phyloP scores from a whole-genome alignment of 2,329 filamentous ascomycete genomes.

The Penicillium sp. region DNA sequence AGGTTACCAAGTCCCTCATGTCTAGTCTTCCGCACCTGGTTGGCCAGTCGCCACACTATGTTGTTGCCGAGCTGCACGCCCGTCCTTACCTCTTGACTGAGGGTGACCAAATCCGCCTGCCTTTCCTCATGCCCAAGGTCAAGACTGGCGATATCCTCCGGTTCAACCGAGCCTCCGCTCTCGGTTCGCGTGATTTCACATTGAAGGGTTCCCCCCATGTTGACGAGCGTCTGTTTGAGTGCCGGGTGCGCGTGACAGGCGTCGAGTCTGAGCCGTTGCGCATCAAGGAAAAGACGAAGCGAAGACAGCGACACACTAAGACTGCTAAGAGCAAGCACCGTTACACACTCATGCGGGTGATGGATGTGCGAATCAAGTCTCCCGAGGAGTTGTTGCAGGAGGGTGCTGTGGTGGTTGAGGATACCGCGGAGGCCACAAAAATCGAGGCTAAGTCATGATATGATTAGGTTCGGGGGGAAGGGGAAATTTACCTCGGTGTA shows the following conservation, averaged over 20 bases:
- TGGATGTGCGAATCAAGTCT: slow-evolving; percentile 69
- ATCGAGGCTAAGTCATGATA: slow-evolving; percentile 27
- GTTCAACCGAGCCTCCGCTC: slow-evolving; percentile 75
- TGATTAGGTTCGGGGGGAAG: background rate
- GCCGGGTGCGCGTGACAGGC: slow-evolving; percentile 79
- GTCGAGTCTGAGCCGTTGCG: slow-evolving; percentile 77
- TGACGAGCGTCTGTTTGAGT: slow-evolving; percentile 80
- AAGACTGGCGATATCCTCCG: slow-evolving; percentile 80
- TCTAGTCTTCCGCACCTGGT: slow-evolving; percentile 45
- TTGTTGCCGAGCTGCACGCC: slow-evolving; percentile 48
- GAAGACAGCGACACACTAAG: slow-evolving; percentile 66
- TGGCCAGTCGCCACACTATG: slow-evolving; percentile 47
- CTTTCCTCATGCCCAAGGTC: slow-evolving; percentile 74
- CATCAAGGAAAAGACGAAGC: slow-evolving; percentile 77
- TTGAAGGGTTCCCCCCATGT: slow-evolving; percentile 78
- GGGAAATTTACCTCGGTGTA: background rate
- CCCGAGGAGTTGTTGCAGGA: slow-evolving; percentile 53
- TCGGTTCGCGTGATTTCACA: slow-evolving; percentile 89
- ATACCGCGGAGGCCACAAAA: slow-evolving; percentile 18
- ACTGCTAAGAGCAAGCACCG: slow-evolving; percentile 84
- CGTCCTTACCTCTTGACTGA: slow-evolving; percentile 53
- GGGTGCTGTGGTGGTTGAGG: slow-evolving; percentile 39
- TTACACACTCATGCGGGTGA: slow-evolving; percentile 81
- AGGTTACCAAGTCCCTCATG: slow-evolving; percentile 43
- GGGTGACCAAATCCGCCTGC: slow-evolving; percentile 73